Evolutionary conservation across 2,329 filamentous ascomycete species (phyloP).

Genomic region (Fusarium verticillioides): DNA sequence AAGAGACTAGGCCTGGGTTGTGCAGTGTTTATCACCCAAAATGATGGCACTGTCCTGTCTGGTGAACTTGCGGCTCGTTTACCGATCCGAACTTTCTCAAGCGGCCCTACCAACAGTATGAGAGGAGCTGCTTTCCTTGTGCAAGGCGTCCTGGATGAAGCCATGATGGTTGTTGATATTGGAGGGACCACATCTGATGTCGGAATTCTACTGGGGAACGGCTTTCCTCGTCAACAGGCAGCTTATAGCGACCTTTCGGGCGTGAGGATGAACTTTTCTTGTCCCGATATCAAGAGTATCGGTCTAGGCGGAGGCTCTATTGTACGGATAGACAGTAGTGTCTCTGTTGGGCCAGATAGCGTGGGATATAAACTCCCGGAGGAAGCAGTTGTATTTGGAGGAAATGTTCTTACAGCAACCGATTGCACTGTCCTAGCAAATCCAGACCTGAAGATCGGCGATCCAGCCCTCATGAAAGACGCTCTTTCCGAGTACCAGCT

Average conservation of each 20-base stretch:
- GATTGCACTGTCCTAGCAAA: slow-evolving; percentile 59
- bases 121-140: slow-evolving; percentile 70
- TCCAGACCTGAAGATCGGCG: slow-evolving; percentile 53
- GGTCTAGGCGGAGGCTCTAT: slow-evolving; percentile 69
- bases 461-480: slow-evolving; percentile 50
- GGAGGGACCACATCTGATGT: slow-evolving; percentile 75
- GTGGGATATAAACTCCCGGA: slow-evolving; percentile 67
- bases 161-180: slow-evolving; percentile 71
- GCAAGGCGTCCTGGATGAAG: slow-evolving; percentile 50
- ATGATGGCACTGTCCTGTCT: slow-evolving; percentile 70
- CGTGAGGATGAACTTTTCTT: slow-evolving; percentile 70
- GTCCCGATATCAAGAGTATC: slow-evolving; percentile 68
- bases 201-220: slow-evolving; percentile 68
- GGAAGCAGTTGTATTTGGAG: slow-evolving; percentile 67
- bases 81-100: slow-evolving; percentile 71
- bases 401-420: slow-evolving; percentile 66
- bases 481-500: slow-evolving; percentile 50
- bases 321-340: slow-evolving; percentile 53
- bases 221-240: slow-evolving; percentile 71
- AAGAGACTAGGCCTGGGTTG: slow-evolving; percentile 60
- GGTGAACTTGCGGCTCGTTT: slow-evolving; percentile 63
- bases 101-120: slow-evolving; percentile 72
- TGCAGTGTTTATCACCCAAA: slow-evolving; percentile 70
- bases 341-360: slow-evolving; percentile 69
- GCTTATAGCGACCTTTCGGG: slow-evolving; percentile 72